These are phyloP conservation scores for Talaromyces sp. DNA, from an alignment of 2,329 filamentous ascomycete genomes.

Conservation along the genomic window DNA sequence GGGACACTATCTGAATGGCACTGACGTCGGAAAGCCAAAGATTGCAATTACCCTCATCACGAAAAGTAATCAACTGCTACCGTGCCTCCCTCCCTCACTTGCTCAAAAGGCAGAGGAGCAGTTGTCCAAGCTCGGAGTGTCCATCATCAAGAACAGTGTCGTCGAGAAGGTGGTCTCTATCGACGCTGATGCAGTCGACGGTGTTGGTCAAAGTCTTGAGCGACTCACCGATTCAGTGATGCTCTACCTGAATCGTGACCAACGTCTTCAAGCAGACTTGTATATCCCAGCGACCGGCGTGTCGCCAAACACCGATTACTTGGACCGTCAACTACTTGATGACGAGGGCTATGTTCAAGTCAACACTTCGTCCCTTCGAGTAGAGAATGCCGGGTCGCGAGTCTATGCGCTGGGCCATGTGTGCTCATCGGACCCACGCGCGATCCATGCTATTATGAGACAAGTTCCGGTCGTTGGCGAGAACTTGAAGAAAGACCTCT, in stretches of 20 bases:
- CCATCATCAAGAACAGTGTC: slow-evolving; percentile 41
- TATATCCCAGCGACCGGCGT: slow-evolving; percentile 49
- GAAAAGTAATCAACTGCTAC: slow-evolving; percentile 38
- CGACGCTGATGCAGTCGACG: slow-evolving; percentile 26
- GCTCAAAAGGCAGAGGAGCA: slow-evolving; percentile 42
- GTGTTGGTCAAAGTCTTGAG: slow-evolving; percentile 12
- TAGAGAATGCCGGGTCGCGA: slow-evolving; percentile 34
- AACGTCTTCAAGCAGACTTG: slow-evolving; percentile 42
- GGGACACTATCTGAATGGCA: slow-evolving; percentile 51
- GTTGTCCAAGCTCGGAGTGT: slow-evolving; percentile 47
- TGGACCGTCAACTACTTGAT: slow-evolving; percentile 30
- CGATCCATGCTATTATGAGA: slow-evolving; percentile 42
- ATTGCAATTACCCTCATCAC: slow-evolving; percentile 48
- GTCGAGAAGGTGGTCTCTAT: slow-evolving; percentile 35
- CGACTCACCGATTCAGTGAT: slow-evolving; percentile 28
- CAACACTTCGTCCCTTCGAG: slow-evolving; percentile 37
- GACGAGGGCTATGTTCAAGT: slow-evolving; percentile 40
- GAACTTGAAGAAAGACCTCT: slow-evolving; percentile 50
- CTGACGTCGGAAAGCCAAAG: slow-evolving; percentile 21
- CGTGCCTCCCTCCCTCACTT: slow-evolving; percentile 38
- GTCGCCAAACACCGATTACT: slow-evolving; percentile 42
- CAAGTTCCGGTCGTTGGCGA: slow-evolving; percentile 45
- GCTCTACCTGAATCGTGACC: slow-evolving; percentile 41
- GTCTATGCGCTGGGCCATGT: slow-evolving; percentile 51
- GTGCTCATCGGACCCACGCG: slow-evolving; percentile 39